Evolutionary conservation across 2,329 filamentous ascomycete species (phyloP), one percentile per base, ranked within the genome.

Genomic region (Pyrenophora tritici-repentis): DNA sequence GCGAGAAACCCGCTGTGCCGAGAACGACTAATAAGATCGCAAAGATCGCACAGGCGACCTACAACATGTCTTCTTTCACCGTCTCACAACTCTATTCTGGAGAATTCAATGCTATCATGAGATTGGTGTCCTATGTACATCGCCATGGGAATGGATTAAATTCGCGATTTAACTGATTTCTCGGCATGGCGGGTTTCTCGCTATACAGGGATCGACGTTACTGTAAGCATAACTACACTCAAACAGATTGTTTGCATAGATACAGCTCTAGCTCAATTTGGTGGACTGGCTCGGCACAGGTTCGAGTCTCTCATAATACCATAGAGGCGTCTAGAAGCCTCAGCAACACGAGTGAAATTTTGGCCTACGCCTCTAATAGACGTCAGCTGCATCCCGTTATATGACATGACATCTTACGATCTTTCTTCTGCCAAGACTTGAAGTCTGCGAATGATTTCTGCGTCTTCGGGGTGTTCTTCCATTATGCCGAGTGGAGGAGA

Each of bases 331-430:
- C 42, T n/a, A 46, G 22, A 42, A 42, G 48, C 33, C 24, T 51
- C 32, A 42, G 48, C 37, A 51, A 51, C 37, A 42, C 37, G 32
- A 46, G 22, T 51, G n/a, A 51, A 42, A 35, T 42, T 18, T 42
- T 51, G 17, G 42, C 42, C n/a, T 38, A 51, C n/a, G 42, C 42
- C 22, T 46, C 48, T 51, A 42, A 31, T 46, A 40, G 17, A 46
- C 14, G 29, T 52, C 12, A 52, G 49, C 49, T 52, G 39, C 34
- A 47, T 52, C 29, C 9, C 16, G 29, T 39, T 52, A 29, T 47
- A 47, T 43, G 20, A 47, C 34, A 40, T 43, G 12, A 45, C 18
- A 35, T 50, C 18, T 13, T 40, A 50, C 42, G 20, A 50, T 50
- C 31, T 44, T 50, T 50, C 20, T 45, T 41, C 13, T 37, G 22